These are phyloP conservation scores for Ophioceras dolichostomum DNA, from an alignment of 2,329 filamentous ascomycete genomes.

Conservation along the genomic window DNA sequence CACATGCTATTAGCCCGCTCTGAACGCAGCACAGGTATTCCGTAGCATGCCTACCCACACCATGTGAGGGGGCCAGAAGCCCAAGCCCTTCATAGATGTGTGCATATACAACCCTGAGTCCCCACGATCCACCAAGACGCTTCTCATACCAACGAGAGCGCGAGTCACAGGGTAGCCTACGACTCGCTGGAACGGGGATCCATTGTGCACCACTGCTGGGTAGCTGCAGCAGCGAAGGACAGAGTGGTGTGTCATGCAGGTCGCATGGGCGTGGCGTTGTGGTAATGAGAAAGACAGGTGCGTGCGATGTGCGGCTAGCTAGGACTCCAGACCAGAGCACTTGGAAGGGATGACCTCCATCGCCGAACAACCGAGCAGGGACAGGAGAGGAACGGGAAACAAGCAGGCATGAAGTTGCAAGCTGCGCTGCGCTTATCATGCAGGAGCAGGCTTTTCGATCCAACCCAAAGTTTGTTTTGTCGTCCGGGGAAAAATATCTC, in stretches of 20 bases:
- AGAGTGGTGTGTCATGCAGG: slow-evolving; percentile 3
- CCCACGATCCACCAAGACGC: background rate
- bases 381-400: too few relatives aligned
- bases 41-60: too few relatives aligned
- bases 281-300: background rate
- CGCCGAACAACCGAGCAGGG: background rate
- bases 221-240: too few relatives aligned
- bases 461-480: too few relatives aligned
- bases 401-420: too few relatives aligned
- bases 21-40: too few relatives aligned
- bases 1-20: too few relatives aligned
- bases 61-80: too few relatives aligned
- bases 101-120: too few relatives aligned
- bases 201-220: too few relatives aligned
- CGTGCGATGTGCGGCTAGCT: background rate
- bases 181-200: background rate
- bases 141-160: background rate
- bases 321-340: background rate
- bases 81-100: too few relatives aligned
- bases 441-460: too few relatives aligned
- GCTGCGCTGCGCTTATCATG: background rate
- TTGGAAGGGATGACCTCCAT: background rate
- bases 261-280: background rate
- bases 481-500: background rate
- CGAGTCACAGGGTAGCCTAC: background rate